Evolutionary conservation across 495 filamentous ascomycete genomes (phyloP).

Genomic region (Talaromyces nanjingensis): DNA sequence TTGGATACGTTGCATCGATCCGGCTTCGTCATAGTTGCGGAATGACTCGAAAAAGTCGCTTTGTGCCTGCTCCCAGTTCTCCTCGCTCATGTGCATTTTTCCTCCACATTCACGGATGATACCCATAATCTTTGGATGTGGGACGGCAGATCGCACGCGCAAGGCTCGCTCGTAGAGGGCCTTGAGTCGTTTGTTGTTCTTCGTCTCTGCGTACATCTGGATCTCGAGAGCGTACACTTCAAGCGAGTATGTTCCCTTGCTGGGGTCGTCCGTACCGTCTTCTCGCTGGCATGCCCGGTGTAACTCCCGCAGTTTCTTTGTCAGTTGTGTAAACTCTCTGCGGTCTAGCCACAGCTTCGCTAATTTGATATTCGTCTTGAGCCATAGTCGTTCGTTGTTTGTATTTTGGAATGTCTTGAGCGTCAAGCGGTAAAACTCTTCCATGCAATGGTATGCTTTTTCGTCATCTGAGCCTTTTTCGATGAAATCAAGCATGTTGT

Average conservation of each 20-base stretch:
- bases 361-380: slow-evolving; percentile 98
- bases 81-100: slow-evolving; percentile 99
- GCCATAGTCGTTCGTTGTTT: slow-evolving; percentile 95
- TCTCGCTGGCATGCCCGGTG: slow-evolving; percentile 84
- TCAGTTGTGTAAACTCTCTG: slow-evolving; percentile 76
- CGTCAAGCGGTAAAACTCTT: slow-evolving; percentile 90
- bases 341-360: slow-evolving; percentile 84
- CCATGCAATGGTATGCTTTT: slow-evolving; percentile 77
- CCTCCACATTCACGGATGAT: slow-evolving; percentile 98
- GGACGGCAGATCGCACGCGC: slow-evolving; percentile 86
- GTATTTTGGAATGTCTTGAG: slow-evolving; percentile 92
- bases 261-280: slow-evolving; percentile 88
- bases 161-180: slow-evolving; percentile 84
- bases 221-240: slow-evolving; percentile 97
- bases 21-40: slow-evolving; percentile 97
- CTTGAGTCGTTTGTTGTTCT: slow-evolving; percentile 96
- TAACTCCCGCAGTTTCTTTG: slow-evolving; percentile 78
- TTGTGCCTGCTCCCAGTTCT: slow-evolving; percentile 97
- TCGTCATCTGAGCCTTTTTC: slow-evolving; percentile 85
- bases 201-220: slow-evolving; percentile 95
- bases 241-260: slow-evolving; percentile 91
- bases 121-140: slow-evolving; percentile 98
- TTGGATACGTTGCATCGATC: slow-evolving; percentile 91
- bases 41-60: slow-evolving; percentile 98
- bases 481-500: slow-evolving; percentile 98